Conservation (phyloP, 345 rosid species). For the Kandelia obovata region DNA sequence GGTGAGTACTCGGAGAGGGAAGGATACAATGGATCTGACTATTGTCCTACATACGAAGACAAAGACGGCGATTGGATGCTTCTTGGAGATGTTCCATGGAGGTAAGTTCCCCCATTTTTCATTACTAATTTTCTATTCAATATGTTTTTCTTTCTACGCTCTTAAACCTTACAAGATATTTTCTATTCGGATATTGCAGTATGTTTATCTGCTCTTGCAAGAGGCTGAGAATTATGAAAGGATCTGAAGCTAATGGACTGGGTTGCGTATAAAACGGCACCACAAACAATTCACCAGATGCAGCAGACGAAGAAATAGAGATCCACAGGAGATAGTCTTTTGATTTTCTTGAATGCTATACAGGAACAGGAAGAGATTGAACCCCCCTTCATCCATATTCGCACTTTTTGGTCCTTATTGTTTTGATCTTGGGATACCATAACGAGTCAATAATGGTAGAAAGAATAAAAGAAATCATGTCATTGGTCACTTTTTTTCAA, state of each 20-base stretch:
- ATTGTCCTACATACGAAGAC: conserved; percentile 8
- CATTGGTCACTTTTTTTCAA: no score
- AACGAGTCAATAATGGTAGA: background rate
- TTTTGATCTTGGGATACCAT: background rate
- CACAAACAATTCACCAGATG: background rate
- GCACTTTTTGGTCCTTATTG: background rate
- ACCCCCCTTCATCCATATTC: background rate
- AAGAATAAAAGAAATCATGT: background rate
- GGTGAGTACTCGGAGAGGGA: conserved; percentile 23
- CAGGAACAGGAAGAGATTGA: background rate
- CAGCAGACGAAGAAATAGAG: background rate
- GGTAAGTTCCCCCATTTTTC: conserved; percentile 6
- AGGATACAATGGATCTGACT: conserved; percentile 19
- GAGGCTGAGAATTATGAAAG: background rate
- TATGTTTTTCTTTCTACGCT: background rate
- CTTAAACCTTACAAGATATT: background rate
- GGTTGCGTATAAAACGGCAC: background rate
- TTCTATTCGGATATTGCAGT: background rate
- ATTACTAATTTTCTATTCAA: background rate
- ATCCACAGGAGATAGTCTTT: background rate
- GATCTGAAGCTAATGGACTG: background rate
- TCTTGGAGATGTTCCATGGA: conserved; percentile 2
- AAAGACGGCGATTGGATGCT: background rate
- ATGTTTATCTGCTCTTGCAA: conserved; percentile 21
- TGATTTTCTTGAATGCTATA: background rate